Evolutionary conservation across 2,329 filamentous ascomycete species (phyloP).

Genomic region (Amauroascus verrucosus): DNA sequence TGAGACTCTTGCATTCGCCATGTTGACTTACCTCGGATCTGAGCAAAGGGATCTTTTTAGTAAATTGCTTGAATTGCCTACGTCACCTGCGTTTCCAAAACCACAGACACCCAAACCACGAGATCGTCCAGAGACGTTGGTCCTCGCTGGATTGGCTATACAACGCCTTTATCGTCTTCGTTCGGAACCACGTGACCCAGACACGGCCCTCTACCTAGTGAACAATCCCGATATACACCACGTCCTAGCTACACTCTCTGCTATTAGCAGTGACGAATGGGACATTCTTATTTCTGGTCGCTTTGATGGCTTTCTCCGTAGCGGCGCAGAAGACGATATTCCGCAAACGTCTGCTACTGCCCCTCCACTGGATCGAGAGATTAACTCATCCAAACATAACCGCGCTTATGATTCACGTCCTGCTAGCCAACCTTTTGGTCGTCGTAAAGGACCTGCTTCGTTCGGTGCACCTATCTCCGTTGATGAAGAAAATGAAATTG

Average conservation of each 20-base stretch:
- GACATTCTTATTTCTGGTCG: constrained; percentile 87
- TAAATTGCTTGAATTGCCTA: constrained; percentile 57
- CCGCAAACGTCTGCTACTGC: constrained; percentile 20
- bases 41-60: constrained; percentile 73
- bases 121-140: constrained; percentile 60
- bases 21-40: constrained; percentile 72
- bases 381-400: constrained; percentile 19
- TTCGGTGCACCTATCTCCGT: constrained; percentile 70
- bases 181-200: constrained; percentile 67
- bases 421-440: constrained; percentile 31
- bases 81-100: constrained; percentile 50
- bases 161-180: constrained; percentile 74
- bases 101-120: constrained; percentile 53
- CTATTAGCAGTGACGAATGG: constrained; percentile 89
- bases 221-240: constrained; percentile 74
- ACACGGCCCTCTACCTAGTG: constrained; percentile 75
- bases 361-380: constrained; percentile 23
- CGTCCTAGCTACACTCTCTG: constrained; percentile 73
- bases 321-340: constrained; percentile 59
- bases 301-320: constrained; percentile 93
- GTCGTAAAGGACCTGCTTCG: constrained; percentile 38
- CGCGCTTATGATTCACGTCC: constrained; percentile 32
- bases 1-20: constrained; percentile 85
- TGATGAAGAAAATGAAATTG: constrained; percentile 89
- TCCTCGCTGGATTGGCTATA: constrained; percentile 65